Conservation (phyloP, 495 filamentous ascomycete species). For the Penicillium coffeae region DNA sequence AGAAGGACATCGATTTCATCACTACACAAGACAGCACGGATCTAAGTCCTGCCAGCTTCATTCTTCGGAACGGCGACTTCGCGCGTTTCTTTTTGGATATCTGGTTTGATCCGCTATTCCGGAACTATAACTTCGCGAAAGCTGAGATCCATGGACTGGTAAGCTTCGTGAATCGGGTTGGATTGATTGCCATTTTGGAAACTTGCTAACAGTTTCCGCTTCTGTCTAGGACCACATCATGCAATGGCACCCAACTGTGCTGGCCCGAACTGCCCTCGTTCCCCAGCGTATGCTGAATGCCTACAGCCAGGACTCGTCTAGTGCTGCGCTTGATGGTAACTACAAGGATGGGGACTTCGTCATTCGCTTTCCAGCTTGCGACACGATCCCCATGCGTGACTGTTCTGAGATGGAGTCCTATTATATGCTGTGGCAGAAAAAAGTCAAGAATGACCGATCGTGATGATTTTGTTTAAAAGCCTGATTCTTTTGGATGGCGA, state of each 20-base stretch:
- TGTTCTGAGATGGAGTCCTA: slow-evolving; percentile 70
- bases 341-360: slow-evolving; percentile 81
- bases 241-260: slow-evolving; percentile 98
- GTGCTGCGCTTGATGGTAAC: slow-evolving; percentile 40
- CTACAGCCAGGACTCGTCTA: slow-evolving; percentile 55
- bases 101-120: slow-evolving; percentile 94
- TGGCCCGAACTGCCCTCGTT: slow-evolving; percentile 80
- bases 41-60: slow-evolving; percentile 69
- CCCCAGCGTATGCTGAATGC: slow-evolving; percentile 79
- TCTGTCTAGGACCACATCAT: slow-evolving; percentile 74
- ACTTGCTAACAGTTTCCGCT: slow-evolving; percentile 1
- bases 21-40: slow-evolving; percentile 82
- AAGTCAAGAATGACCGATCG: slow-evolving; percentile 17
- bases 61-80: slow-evolving; percentile 85
- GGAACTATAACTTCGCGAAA: slow-evolving; percentile 92
- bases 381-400: slow-evolving; percentile 43
- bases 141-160: slow-evolving; percentile 91
- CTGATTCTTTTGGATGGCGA: neutral
- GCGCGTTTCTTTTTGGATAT: slow-evolving; percentile 88
- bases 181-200: no score
- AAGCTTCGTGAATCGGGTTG: no score
- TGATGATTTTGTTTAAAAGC: neutral
- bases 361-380: slow-evolving; percentile 70
- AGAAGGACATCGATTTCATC: slow-evolving; percentile 75
- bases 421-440: slow-evolving; percentile 45